These are phyloP conservation scores for Hypoxylon trugodes DNA, from an alignment of 495 filamentous ascomycete species.

Conservation along the genomic window DNA sequence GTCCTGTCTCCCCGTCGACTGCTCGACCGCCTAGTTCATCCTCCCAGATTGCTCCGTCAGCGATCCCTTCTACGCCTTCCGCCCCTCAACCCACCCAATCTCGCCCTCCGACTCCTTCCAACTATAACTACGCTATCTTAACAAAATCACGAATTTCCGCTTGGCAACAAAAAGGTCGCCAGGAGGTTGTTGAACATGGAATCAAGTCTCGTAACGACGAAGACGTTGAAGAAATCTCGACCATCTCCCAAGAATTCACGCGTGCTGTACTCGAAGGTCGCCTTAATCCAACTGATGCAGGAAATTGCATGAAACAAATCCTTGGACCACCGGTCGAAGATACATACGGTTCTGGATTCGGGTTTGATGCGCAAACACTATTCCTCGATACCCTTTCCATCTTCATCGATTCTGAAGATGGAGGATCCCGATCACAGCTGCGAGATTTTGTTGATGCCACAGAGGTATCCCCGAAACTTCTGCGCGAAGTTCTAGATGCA, in stretches of 20 bases:
- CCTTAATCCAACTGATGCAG: conserved; percentile 71
- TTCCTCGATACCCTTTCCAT: conserved; percentile 87
- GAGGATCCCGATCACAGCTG: conserved; percentile 50
- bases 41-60: conserved; percentile 43
- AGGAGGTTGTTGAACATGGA: conserved; percentile 60
- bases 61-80: conserved; percentile 36
- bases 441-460: conserved; percentile 71
- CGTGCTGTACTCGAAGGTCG: conserved; percentile 73
- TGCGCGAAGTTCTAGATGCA: conserved; percentile 86
- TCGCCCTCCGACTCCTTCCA: conserved; percentile 41
- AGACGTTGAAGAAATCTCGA: conserved; percentile 70
- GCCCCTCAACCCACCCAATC: conserved; percentile 32
- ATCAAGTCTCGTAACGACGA: conserved; percentile 67
- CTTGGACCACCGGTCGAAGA: conserved; percentile 63
- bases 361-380: conserved; percentile 69
- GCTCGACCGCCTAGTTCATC: conserved; percentile 56
- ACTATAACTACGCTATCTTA: conserved; percentile 58
- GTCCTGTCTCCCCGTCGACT: conserved; percentile 50
- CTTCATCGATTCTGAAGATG: conserved; percentile 72
- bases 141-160: conserved; percentile 55
- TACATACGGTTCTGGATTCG: conserved; percentile 49
- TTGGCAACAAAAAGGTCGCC: conserved; percentile 59
- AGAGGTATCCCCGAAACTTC: conserved; percentile 71
- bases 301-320: conserved; percentile 77
- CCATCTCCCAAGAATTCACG: conserved; percentile 86